Conservation (phyloP, 2,329 filamentous ascomycete genomes). For the Scorias spongiosa region DNA sequence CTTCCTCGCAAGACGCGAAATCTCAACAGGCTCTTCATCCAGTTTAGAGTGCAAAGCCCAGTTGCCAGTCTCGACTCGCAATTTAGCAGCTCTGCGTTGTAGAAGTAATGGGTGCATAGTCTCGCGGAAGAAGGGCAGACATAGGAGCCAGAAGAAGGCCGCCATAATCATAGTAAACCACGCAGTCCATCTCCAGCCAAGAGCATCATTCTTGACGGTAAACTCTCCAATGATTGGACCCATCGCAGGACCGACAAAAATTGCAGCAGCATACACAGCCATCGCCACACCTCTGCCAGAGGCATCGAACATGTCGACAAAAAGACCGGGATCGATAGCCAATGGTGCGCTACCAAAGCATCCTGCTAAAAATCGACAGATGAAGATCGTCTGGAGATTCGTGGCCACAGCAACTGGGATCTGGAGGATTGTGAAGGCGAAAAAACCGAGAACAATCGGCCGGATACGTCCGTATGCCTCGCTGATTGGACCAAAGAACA, state of each 20-base stretch:
- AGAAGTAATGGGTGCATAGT: conserved; percentile 34
- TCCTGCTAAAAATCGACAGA: conserved; percentile 39
- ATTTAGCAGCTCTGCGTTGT: conserved; percentile 29
- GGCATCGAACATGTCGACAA: conserved; percentile 28
- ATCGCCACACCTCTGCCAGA: conserved; percentile 11
- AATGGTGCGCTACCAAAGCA: conserved; percentile 35
- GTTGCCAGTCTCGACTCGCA: conserved; percentile 31
- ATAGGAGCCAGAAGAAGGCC: conserved; percentile 27
- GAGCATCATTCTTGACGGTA: conserved; percentile 9
- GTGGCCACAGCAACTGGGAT: conserved; percentile 37
- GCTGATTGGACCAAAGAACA: conserved; percentile 43
- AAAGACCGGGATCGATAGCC: conserved; percentile 32
- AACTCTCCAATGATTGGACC: conserved; percentile 15
- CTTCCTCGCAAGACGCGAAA: conserved; percentile 21
- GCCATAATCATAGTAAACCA: conserved; percentile 40
- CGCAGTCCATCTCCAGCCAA: conserved; percentile 27
- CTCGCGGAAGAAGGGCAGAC: conserved; percentile 33
- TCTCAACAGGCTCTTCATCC: conserved; percentile 23
- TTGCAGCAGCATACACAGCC: conserved; percentile 18
- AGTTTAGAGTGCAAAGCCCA: conserved; percentile 13
- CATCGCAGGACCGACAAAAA: conserved; percentile 34
- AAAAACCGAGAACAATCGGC: conserved; percentile 35
- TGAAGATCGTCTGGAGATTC: conserved; percentile 37
- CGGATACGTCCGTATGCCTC: conserved; percentile 39
- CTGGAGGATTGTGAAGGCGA: conserved; percentile 36